Evolutionary conservation across 441 rosid species (phyloP), one percentile per base, ranked within the genome.

Genomic region (Raphanus hybrid): DNA sequence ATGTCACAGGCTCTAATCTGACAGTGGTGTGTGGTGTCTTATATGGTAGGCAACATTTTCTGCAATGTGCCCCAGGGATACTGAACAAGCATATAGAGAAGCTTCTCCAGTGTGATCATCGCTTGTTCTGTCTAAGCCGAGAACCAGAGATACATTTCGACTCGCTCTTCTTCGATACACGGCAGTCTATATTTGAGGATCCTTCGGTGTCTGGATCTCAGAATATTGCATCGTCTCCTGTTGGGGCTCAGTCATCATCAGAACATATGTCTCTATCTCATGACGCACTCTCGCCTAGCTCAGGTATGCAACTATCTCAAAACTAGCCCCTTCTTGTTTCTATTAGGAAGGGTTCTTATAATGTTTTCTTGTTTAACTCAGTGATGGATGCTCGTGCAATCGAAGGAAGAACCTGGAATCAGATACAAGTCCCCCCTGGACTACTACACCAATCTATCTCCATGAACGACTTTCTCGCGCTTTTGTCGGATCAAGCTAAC

Each of bases 61-160:
- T 93, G 81, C 90, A 88, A 79, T 88, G 90, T 79, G 86, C 92
- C 18, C 92, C 79, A 70, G 97, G 94, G 80, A 79, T 87, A 70
- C 74, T 93, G 69, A 87, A 85, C 84, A 89, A 86, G 68, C 97
- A 93, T 82, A 87, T 88, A 54, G 97, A 93, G 76, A 93, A 93
- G 84, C 94, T 93, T 54, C 86, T 93, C 68, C 98, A 92, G 78
- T 93, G 98, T 64, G 96, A 92, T 81, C 78, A 82, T 89, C 91
- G 96, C 5, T 84, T 93, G 84, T 86, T 86, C 81, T 87, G 83
- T 73, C 76, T 93, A 79, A 93, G 97, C 81, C 80, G 12, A 74
- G 90, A 94, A 67, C 93, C 87, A 2, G 92, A 94, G 77, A 83
- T 84, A 76, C 69, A 35, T 64, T 74, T 89, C 84, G 94, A 88